Evolutionary conservation across 2,329 filamentous ascomycete species (phyloP).

Genomic region (Fusarium sp.): DNA sequence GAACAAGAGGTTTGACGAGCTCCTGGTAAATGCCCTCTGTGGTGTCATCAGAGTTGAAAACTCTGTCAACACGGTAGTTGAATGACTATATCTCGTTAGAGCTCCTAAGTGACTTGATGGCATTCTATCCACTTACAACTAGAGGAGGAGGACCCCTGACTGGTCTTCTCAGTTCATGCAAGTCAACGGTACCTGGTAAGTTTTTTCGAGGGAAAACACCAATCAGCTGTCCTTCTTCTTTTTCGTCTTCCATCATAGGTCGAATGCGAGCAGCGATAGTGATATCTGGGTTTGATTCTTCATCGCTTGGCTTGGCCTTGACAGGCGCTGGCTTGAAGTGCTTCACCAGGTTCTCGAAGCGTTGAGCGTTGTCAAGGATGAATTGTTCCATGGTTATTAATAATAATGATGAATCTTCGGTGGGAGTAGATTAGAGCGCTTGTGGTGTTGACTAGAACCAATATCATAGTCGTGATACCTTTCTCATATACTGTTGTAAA

Average conservation of each 20-base stretch:
- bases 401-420: too few species aligned
- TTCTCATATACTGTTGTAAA: constrained; percentile 20
- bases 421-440: neutral
- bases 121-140: constrained; percentile 40
- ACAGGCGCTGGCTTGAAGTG: constrained; percentile 44
- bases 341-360: constrained; percentile 48
- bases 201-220: constrained; percentile 35
- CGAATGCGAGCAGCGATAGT: constrained; percentile 55
- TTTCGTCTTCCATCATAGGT: constrained; percentile 54
- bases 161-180: constrained; percentile 54
- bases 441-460: neutral
- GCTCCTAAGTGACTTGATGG: too few species aligned
- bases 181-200: constrained; percentile 45
- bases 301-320: constrained; percentile 11
- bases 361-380: constrained; percentile 48
- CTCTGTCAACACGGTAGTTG: constrained; percentile 52
- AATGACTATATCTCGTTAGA: constrained; percentile 47
- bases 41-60: constrained; percentile 52
- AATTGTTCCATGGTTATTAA: constrained; percentile 51
- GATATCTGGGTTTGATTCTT: constrained; percentile 46
- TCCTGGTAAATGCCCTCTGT: constrained; percentile 58
- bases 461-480: neutral
- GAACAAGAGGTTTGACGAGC: constrained; percentile 57
- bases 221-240: constrained; percentile 45
- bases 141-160: constrained; percentile 51